These are phyloP conservation scores for Neodidymelliopsis sp. DNA, from an alignment of 2,329 filamentous ascomycete genomes.

Conservation along the genomic window DNA sequence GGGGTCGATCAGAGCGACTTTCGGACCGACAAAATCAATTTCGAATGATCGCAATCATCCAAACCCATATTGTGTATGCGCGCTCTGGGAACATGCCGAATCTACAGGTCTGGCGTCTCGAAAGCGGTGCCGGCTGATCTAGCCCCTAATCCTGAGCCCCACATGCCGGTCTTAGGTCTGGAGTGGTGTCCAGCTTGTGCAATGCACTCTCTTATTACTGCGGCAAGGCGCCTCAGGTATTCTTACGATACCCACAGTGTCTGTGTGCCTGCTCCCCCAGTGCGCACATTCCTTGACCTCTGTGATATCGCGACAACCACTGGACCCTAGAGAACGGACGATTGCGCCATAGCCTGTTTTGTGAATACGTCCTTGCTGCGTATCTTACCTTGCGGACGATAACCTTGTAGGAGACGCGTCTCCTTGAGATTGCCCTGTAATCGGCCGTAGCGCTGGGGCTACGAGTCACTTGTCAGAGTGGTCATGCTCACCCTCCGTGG, in stretches of 20 bases:
- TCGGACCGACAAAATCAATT: slow-evolving; percentile 2
- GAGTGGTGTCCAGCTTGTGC: slow-evolving; percentile 6
- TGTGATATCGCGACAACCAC: slow-evolving; percentile 1
- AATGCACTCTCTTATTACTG: slow-evolving; percentile 6
- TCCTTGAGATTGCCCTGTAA: neutral
- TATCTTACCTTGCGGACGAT: neutral
- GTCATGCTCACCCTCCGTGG: slow-evolving; percentile 33
- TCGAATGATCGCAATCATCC: slow-evolving; percentile 1
- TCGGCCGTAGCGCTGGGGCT: neutral
- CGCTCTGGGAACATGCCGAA: neutral
- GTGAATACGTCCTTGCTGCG: neutral
- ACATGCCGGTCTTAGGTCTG: slow-evolving; percentile 13
- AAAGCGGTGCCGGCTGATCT: slow-evolving; percentile 6
- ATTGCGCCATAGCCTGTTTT: slow-evolving; percentile 5
- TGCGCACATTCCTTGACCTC: neutral
- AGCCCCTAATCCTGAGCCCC: slow-evolving; percentile 7
- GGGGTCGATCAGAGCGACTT: neutral
- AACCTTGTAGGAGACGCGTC: slow-evolving; percentile 3
- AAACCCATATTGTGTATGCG: neutral
- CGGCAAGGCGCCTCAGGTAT: neutral
- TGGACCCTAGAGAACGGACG: neutral
- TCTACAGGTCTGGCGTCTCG: slow-evolving; percentile 7
- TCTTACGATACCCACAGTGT: slow-evolving; percentile 2
- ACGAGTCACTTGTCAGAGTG: slow-evolving; percentile 6
- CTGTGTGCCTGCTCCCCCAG: neutral